Evolutionary conservation across 208 protist species (phyloP).

Genomic region (Leishmania martiniquensis): DNA sequence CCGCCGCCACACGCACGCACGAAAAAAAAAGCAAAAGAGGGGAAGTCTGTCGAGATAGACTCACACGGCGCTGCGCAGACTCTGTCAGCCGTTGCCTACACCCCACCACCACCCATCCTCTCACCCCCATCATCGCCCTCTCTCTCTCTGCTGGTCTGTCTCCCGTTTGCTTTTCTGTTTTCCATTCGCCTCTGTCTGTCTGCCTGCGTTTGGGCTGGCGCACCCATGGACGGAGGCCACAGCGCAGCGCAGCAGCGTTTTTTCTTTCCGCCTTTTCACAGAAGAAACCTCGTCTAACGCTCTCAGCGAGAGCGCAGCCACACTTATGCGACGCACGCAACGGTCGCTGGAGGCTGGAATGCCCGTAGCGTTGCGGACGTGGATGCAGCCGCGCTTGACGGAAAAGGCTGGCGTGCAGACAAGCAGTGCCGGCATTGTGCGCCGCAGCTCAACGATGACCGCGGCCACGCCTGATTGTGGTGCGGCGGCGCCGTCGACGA

Average conservation of each 20-base stretch:
- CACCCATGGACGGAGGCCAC: too few relatives aligned
- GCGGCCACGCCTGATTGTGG: not conserved
- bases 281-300: not conserved
- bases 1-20: too few relatives aligned
- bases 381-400: not conserved
- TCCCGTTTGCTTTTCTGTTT: too few relatives aligned
- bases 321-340: constrained; percentile 5
- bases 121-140: too few relatives aligned
- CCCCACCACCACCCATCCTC: too few relatives aligned
- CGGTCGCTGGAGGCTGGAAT: not conserved
- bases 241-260: not conserved
- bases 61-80: too few relatives aligned
- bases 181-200: too few relatives aligned
- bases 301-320: not conserved
- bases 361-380: not conserved
- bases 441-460: not conserved
- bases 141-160: too few relatives aligned
- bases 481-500: not conserved
- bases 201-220: too few relatives aligned
- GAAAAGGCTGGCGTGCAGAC: not conserved
- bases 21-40: too few relatives aligned
- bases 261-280: not conserved
- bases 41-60: too few relatives aligned
- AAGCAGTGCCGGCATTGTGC: not conserved
- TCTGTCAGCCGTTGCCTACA: too few relatives aligned